Evolutionary conservation across 208 protist genomes (phyloP).

Genomic region (Trypanosoma melophagium): DNA sequence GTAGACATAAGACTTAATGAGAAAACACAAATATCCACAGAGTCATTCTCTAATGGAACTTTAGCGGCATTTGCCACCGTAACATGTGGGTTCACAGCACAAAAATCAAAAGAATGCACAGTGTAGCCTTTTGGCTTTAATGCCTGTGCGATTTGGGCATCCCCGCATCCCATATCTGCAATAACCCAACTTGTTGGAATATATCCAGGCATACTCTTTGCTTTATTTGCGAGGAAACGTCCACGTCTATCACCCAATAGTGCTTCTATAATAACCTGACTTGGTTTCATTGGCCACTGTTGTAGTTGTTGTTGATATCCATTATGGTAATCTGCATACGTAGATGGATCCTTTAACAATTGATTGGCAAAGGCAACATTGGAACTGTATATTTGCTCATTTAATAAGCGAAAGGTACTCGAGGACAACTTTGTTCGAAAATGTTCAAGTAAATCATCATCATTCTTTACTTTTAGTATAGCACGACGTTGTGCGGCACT

Average conservation of each 20-base stretch:
- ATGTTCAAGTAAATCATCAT: conserved; percentile 80
- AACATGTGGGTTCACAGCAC: conserved; percentile 72
- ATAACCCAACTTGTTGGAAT: conserved; percentile 86
- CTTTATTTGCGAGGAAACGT: conserved; percentile 75
- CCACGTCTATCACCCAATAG: conserved; percentile 78
- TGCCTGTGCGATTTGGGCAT: conserved; percentile 85
- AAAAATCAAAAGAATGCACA: conserved; percentile 96
- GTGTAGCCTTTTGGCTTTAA: conserved; percentile 81
- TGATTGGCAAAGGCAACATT: conserved; percentile 71
- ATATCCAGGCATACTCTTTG: conserved; percentile 78
- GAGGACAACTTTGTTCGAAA: conserved; percentile 83
- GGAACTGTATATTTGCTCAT: conserved; percentile 89
- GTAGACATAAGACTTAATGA: conserved; percentile 95
- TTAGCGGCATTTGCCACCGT: conserved; percentile 89
- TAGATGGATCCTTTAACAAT: conserved; percentile 74
- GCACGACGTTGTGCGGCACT: conserved; percentile 84
- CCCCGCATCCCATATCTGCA: conserved; percentile 95
- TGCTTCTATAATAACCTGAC: conserved; percentile 83
- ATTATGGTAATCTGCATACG: conserved; percentile 90
- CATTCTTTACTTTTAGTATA: conserved; percentile 61
- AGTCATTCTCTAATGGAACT: conserved; percentile 75
- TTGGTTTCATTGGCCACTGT: conserved; percentile 93
- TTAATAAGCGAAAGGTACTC: conserved; percentile 85
- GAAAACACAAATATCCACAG: conserved; percentile 93
- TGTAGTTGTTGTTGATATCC: conserved; percentile 92